A percentile compares a stretch with the other conserved stretches of the same genome.
Evolutionary conservation across 2,329 filamentous ascomycete species (phyloP).

Genomic region (Chrysosporium keratinophilum): DNA sequence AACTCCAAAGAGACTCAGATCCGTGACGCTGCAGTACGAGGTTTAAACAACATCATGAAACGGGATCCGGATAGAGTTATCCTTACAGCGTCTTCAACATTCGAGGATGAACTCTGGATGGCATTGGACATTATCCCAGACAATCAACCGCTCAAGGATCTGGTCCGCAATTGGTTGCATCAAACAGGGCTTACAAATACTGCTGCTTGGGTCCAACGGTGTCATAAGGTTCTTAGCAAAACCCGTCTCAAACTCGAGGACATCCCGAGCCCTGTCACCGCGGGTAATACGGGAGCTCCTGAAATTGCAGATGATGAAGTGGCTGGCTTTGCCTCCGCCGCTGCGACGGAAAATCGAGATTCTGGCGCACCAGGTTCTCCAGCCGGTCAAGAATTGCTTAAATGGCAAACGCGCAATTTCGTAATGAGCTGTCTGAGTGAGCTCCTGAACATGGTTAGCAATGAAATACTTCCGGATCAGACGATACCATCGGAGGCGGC

Average conservation of each 20-base stretch:
- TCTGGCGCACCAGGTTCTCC: conserved; percentile 34
- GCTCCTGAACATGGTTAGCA: conserved; percentile 66
- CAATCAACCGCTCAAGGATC: conserved; percentile 71
- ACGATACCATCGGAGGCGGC: conserved; percentile 67
- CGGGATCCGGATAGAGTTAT: conserved; percentile 76
- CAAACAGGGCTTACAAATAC: conserved; percentile 78
- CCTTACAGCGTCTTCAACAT: conserved; percentile 58
- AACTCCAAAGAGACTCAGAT: conserved; percentile 59
- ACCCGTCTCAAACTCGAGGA: conserved; percentile 59
- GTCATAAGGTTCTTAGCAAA: conserved; percentile 81
- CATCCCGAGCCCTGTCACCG: conserved; percentile 23
- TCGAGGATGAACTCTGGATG: conserved; percentile 89
- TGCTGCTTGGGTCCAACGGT: conserved; percentile 73
- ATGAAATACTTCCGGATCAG: conserved; percentile 66
- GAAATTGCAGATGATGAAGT: conserved; percentile 94
- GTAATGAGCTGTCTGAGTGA: conserved; percentile 82
- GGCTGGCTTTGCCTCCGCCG: conserved; percentile 79
- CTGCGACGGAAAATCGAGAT: conserved; percentile 52
- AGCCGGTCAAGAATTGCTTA: conserved; percentile 71
- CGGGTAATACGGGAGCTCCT: conserved; percentile 40
- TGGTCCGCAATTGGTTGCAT: conserved; percentile 85
- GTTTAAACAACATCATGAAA: conserved; percentile 91
- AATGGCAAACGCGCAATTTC: conserved; percentile 93
- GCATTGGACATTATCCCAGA: conserved; percentile 67
- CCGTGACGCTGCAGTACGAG: conserved; percentile 71